phyloP scores from a whole-genome alignment of 768 basidiomycete genomes.

The Tricholoma bakamatsutake region DNA sequence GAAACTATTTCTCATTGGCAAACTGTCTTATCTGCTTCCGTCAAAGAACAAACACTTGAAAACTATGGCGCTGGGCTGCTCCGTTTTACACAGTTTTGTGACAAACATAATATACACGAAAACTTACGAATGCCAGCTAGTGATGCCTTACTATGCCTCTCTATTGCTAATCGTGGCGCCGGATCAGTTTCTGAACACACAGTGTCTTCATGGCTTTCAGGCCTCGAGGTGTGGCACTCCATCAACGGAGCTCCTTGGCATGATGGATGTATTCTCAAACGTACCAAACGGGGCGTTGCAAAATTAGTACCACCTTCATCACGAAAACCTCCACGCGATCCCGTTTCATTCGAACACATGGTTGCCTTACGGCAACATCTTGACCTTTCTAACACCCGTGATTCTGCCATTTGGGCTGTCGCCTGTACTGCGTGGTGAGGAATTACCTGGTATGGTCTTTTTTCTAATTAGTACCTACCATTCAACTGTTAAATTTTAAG shows the following conservation, averaged over 20 bases:
- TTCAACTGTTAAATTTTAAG: not conserved
- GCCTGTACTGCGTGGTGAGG: not conserved
- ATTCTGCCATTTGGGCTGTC: conserved; percentile 6
- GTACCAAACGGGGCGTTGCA: conserved; percentile 7
- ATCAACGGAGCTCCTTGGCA: conserved; percentile 24
- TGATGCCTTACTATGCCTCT: not conserved
- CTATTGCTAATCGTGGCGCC: not conserved
- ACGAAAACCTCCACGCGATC: conserved; percentile 11
- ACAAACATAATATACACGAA: not conserved
- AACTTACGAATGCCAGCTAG: not conserved
- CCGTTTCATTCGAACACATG: conserved; percentile 28
- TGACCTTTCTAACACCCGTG: conserved; percentile 5
- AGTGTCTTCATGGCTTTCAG: conserved; percentile 21
- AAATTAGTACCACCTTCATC: conserved; percentile 1
- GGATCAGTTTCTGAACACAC: not conserved
- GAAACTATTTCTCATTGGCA: not conserved
- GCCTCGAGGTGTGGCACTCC: conserved; percentile 7
- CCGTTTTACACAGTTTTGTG: not conserved
- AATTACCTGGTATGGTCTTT: not conserved
- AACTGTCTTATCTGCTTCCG: not conserved
- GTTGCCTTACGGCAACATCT: conserved; percentile 8
- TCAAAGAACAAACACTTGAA: not conserved
- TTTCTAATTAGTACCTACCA: no score
- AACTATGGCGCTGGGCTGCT: not conserved
- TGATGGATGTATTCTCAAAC: conserved; percentile 15